A percentile compares a stretch with the other conserved stretches of the same genome.
These are phyloP conservation scores for Selenicereus undatus DNA, from an alignment of 148 eudicot genomes.

Conservation along the genomic window DNA sequence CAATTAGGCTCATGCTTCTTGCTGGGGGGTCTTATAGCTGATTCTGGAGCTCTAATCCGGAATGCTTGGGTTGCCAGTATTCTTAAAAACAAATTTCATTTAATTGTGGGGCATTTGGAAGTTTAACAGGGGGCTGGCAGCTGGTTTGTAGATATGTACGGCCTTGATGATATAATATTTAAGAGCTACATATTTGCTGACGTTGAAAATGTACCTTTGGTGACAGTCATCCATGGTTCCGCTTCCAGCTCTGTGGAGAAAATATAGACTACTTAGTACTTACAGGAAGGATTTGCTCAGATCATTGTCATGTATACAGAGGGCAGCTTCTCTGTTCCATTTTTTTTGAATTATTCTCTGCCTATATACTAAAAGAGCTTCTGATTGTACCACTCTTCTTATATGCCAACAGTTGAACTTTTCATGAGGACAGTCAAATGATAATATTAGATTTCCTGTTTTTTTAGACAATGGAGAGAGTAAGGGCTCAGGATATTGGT, in stretches of 20 bases:
- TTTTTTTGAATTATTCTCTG: slow-evolving; percentile 6
- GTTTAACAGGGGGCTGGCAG: too few relatives aligned
- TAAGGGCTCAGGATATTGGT: slow-evolving; percentile 77
- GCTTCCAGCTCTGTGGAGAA: background rate
- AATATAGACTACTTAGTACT: background rate
- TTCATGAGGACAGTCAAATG: background rate
- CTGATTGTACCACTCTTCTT: background rate
- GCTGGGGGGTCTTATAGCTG: too few relatives aligned
- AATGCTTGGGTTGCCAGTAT: too few relatives aligned
- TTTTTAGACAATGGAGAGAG: slow-evolving; percentile 95
- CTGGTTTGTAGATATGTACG: too few relatives aligned
- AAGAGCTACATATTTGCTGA: background rate
- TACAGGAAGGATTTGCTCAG: background rate
- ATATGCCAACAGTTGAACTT: background rate
- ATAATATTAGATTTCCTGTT: slow-evolving; percentile 19
- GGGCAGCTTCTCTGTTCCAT: background rate
- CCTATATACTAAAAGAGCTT: background rate
- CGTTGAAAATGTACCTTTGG: background rate
- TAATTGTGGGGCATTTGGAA: too few relatives aligned
- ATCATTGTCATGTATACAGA: too few relatives aligned
- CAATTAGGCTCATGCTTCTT: too few relatives aligned
- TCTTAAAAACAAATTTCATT: too few relatives aligned
- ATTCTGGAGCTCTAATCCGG: too few relatives aligned
- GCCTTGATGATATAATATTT: background rate
- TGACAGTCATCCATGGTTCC: background rate